phyloP scores from a whole-genome alignment of 106 monocot species.

The Dioscorea dumetorum region DNA sequence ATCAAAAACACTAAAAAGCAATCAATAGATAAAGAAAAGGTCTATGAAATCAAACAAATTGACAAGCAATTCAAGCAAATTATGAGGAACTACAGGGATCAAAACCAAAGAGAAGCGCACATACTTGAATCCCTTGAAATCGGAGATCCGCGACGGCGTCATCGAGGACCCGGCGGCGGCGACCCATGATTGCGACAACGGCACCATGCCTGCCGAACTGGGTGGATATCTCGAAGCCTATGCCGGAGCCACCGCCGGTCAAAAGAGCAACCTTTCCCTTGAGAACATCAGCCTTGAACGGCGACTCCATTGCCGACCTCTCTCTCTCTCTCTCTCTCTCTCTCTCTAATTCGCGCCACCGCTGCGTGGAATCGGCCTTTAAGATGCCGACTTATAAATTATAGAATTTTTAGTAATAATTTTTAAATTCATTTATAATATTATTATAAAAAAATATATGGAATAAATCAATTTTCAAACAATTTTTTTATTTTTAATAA shows the following conservation, averaged over 20 bases:
- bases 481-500: no score
- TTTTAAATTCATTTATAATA: no score
- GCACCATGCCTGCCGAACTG: conserved; percentile 79
- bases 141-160: conserved; percentile 49
- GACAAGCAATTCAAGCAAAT: neutral
- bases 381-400: no score
- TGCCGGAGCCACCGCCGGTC: conserved; percentile 85
- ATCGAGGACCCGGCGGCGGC: conserved; percentile 67
- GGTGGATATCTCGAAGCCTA: conserved; percentile 70
- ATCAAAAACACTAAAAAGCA: neutral
- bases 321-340: neutral
- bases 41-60: neutral
- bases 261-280: conserved; percentile 78
- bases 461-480: no score
- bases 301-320: conserved; percentile 37
- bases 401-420: no score
- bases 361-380: no score
- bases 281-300: conserved; percentile 58
- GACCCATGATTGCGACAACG: conserved; percentile 80
- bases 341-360: neutral
- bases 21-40: no score
- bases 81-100: neutral
- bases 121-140: conserved; percentile 54
- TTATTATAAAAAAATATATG: no score
- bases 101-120: neutral